Evolutionary conservation across 805 yeast species (phyloP), one percentile per base, ranked within the genome.

Genomic region (Grigorovia transvaalensis): DNA sequence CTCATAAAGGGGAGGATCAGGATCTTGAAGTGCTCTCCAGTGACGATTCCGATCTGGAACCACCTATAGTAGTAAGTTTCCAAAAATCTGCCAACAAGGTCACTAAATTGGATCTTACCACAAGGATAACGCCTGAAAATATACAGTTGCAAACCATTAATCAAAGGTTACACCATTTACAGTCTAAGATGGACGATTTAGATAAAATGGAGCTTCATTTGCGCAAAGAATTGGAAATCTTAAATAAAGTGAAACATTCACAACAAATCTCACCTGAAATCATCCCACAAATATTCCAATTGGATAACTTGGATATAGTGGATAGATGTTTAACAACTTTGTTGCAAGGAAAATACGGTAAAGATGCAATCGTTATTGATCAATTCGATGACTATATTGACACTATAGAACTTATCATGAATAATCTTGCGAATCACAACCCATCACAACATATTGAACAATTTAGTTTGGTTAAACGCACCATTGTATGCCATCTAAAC

Each of bases 1-100:
- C 41, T 2, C 19, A 30, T 17, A 13, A 44, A 11, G 5, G 20
- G 9, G 53, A 54, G 30, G 55, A 56, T 11, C 18, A 57, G 11
- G 49, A 45, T 11, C 51, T 49, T 8, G 35, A 41, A 4, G n/a
- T 45, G 9, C 18, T 38, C 3, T 46, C 48, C 18, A 46, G 48
- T 46, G 48, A 46, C 35, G 52, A 45, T 30, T 23, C 27, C 27
- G 27, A 23, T 6, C n/a, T n/a, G n/a, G 27, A 23, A 6, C 27
- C 27, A 23, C 6, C 33, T 27, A 38, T 4, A n/a, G 4, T 38
- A 7, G 42, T 38, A 2, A 38, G 9, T 38, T 38, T 38, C 17
- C 42, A 15, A n/a, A 38, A 38, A 13, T 38, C 42, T 13, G 17
- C n/a, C 3, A 8, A n/a, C 15, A 38, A 38, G 17, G 17, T 38